These are phyloP conservation scores for Neophaeococcomyces aloes DNA, from an alignment of 2,329 filamentous ascomycete species.

Conservation along the genomic window DNA sequence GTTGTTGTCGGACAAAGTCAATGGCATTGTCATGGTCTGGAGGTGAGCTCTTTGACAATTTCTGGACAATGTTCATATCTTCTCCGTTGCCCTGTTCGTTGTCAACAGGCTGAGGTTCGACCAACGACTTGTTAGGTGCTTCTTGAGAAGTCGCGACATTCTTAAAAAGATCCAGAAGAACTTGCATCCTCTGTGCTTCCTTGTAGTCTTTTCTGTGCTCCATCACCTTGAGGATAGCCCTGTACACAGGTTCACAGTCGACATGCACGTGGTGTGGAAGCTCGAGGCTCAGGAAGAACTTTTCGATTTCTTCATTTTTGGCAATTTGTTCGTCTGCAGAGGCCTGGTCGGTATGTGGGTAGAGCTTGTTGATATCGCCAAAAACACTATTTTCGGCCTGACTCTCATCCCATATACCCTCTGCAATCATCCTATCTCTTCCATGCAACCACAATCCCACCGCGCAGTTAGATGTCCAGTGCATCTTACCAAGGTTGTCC, in stretches of 20 bases:
- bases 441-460: background rate
- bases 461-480: background rate
- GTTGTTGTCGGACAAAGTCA: slow-evolving; percentile 14
- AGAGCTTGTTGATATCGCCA: background rate
- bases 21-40: background rate
- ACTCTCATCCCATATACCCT: background rate
- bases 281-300: background rate
- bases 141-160: background rate
- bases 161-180: background rate
- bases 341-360: background rate
- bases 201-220: background rate
- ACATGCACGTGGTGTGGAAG: background rate
- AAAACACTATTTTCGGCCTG: background rate
- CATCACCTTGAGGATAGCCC: background rate
- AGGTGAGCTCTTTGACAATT: background rate
- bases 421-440: background rate
- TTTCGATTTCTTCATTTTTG: background rate
- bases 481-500: background rate
- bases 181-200: background rate
- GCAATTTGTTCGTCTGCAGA: background rate
- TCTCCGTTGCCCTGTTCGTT: background rate
- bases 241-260: background rate
- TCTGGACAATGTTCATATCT: background rate
- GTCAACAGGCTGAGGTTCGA: background rate
- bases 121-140: background rate